Percentiles rank a stretch among this genome's conserved stretches.
phyloP scores from a whole-genome alignment of 2,329 filamentous ascomycete species.

The Colletotrichum aenigma region DNA sequence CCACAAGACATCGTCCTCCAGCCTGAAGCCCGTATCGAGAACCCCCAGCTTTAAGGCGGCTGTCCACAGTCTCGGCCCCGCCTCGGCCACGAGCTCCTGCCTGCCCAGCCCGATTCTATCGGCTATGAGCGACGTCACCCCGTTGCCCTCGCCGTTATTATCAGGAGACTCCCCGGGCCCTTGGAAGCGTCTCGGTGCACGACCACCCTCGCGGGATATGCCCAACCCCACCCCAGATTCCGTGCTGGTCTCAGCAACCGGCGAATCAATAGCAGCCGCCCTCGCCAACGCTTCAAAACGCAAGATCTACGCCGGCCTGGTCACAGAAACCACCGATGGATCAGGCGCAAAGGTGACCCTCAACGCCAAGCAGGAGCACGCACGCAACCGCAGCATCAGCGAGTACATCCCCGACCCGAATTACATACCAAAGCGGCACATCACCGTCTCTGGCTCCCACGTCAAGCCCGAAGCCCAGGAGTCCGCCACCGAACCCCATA shows the following conservation, averaged over 20 bases:
- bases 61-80: constrained; percentile 51
- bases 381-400: constrained; percentile 82
- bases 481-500: constrained; percentile 46
- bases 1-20: constrained; percentile 47
- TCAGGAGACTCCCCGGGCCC: constrained; percentile 69
- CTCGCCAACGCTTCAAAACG: constrained; percentile 59
- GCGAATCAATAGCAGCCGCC: constrained; percentile 56
- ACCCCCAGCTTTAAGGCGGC: constrained; percentile 67
- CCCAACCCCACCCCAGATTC: constrained; percentile 44
- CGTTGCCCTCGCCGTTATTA: constrained; percentile 77
- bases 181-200: constrained; percentile 60
- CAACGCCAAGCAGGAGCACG: constrained; percentile 23
- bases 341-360: constrained; percentile 24
- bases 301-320: constrained; percentile 58
- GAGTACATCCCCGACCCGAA: constrained; percentile 82
- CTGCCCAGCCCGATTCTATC: constrained; percentile 76
- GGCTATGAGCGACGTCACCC: constrained; percentile 79
- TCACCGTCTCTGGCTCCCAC: constrained; percentile 72
- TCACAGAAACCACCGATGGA: constrained; percentile 30
- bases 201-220: constrained; percentile 52
- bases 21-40: constrained; percentile 57
- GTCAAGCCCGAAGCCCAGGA: constrained; percentile 41
- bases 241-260: constrained; percentile 53
- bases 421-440: constrained; percentile 71
- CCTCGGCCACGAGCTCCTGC: constrained; percentile 66